These are phyloP conservation scores for Ophiostoma novo-ulmi DNA, from an alignment of 2,329 filamentous ascomycete genomes.

Conservation along the genomic window DNA sequence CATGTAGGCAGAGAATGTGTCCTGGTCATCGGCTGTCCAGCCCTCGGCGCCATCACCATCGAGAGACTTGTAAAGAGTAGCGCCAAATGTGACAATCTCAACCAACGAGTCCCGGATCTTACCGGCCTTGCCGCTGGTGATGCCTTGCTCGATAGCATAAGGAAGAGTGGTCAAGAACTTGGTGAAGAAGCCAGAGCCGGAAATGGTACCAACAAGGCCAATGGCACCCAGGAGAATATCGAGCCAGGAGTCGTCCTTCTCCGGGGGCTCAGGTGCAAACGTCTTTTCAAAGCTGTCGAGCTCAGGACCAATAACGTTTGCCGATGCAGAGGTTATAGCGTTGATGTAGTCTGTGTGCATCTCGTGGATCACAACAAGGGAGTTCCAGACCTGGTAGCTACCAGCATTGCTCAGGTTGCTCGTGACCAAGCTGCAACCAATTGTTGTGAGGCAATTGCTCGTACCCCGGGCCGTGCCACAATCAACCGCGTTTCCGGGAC, in stretches of 20 bases:
- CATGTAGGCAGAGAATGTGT: not conserved
- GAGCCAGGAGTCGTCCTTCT: slow-evolving; percentile 7
- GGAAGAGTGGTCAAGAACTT: not conserved
- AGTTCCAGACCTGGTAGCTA: slow-evolving; percentile 27
- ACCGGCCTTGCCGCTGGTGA: not conserved
- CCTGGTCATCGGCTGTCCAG: not conserved
- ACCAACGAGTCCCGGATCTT: not conserved
- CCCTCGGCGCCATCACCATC: not conserved
- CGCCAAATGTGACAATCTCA: not conserved
- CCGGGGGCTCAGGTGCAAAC: slow-evolving; percentile 19
- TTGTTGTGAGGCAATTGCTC: slow-evolving; percentile 6
- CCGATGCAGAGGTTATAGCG: slow-evolving; percentile 21
- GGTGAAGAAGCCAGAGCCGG: not conserved
- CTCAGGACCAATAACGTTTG: not conserved
- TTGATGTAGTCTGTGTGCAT: slow-evolving; percentile 25
- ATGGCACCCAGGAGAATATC: not conserved
- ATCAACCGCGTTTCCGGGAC: not conserved
- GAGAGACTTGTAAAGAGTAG: not conserved
- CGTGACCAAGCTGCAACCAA: not conserved
- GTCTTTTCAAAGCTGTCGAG: slow-evolving; percentile 19
- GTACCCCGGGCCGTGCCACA: not conserved
- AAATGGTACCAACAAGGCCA: not conserved
- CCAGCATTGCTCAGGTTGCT: not conserved
- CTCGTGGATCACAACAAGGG: slow-evolving; percentile 25
- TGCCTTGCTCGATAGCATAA: not conserved